phyloP scores from a whole-genome alignment of 306 rosid species.

The Trifolium fragiferum region DNA sequence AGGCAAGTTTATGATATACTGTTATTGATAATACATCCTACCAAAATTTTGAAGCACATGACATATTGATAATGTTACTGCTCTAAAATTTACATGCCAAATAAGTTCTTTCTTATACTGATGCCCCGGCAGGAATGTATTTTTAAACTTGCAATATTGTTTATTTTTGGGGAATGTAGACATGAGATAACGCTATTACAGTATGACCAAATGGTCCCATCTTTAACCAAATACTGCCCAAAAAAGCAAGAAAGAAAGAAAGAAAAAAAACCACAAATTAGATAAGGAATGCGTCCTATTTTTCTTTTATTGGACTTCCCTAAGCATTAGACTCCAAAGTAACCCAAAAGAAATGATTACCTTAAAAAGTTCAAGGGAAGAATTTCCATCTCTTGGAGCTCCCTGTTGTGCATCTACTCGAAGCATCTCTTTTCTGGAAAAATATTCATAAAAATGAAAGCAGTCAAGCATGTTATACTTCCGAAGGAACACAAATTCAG shows the following conservation, averaged over 20 bases:
- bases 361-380: constrained; percentile 88
- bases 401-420: constrained; percentile 99
- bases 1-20: constrained; percentile 2
- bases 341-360: constrained; percentile 47
- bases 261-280: not conserved
- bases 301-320: constrained; percentile 20
- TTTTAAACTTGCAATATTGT: not conserved
- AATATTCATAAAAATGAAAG: constrained; percentile 22
- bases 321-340: constrained; percentile 20
- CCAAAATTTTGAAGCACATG: not conserved
- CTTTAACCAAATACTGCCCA: constrained; percentile 7
- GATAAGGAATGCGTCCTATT: constrained; percentile 10
- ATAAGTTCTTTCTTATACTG: not conserved
- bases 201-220: not conserved
- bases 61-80: not conserved
- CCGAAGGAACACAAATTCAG: constrained; percentile 26
- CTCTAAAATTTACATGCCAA: not conserved
- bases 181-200: not conserved
- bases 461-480: constrained; percentile 21
- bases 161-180: not conserved
- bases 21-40: not conserved
- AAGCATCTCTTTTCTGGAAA: constrained; percentile 86
- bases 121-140: not conserved
- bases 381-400: constrained; percentile 90
- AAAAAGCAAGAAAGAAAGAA: constrained; percentile 5